Evolutionary conservation across 2,329 filamentous ascomycete species (phyloP).

Genomic region (Bipolaris sorokiniana): DNA sequence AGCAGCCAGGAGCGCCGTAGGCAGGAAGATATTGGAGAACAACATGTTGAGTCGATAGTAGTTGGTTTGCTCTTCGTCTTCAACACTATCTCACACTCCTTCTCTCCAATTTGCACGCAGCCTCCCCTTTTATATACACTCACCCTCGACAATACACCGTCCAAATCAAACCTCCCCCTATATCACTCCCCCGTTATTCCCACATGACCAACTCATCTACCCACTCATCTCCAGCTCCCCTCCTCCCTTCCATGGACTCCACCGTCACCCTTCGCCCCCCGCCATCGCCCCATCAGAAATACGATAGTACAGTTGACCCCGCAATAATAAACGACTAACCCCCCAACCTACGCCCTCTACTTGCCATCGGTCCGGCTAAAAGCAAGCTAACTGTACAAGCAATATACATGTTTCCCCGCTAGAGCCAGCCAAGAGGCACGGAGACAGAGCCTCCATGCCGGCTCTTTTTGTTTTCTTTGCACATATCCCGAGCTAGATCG

Average conservation of each 20-base stretch:
- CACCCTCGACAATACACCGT: not conserved
- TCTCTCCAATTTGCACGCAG: not conserved
- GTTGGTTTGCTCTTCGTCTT: not conserved
- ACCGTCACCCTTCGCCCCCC: not conserved
- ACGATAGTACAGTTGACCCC: conserved; percentile 22
- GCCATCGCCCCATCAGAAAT: conserved; percentile 1
- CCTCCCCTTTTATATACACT: not conserved
- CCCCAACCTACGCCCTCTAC: conserved; percentile 25
- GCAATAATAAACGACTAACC: conserved; percentile 24
- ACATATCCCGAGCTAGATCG: conserved; percentile 23
- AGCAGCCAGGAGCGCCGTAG: conserved; percentile 38
- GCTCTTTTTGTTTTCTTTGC: conserved; percentile 17
- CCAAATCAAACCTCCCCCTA: not conserved
- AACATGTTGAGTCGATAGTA: conserved; percentile 39
- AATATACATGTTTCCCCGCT: conserved; percentile 25
- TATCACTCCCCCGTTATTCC: not conserved
- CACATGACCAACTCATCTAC: conserved; percentile 8
- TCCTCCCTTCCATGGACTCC: not conserved
- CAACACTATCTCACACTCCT: not conserved
- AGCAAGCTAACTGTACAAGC: conserved; percentile 25
- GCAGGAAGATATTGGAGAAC: conserved; percentile 44
- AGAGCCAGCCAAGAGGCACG: not conserved
- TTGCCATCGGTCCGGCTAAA: conserved; percentile 29
- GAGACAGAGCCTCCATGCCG: conserved; percentile 26
- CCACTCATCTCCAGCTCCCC: not conserved